These are phyloP conservation scores for Mucor sp. DNA, from an alignment of 371 early-diverging fungal species.

Conservation along the genomic window DNA sequence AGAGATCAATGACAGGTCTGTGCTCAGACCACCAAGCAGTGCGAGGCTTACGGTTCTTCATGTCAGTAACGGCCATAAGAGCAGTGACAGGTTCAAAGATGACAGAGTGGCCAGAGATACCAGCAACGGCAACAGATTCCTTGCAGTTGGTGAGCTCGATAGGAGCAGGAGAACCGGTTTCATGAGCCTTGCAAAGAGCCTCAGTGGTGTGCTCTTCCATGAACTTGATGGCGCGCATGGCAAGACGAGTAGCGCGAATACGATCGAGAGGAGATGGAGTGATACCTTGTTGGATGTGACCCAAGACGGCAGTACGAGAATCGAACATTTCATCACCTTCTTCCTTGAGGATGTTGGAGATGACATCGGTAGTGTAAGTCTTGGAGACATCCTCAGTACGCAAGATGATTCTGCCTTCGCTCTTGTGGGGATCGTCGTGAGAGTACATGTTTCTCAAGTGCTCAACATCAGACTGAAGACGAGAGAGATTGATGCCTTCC, in stretches of 20 bases:
- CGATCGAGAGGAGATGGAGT: slow-evolving; percentile 97
- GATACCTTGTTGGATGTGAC: slow-evolving; percentile 98
- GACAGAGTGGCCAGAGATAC: slow-evolving; percentile 79
- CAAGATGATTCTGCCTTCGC: slow-evolving; percentile 83
- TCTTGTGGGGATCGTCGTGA: slow-evolving; percentile 68
- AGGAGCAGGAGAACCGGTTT: slow-evolving; percentile 38
- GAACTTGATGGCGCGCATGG: slow-evolving; percentile 70
- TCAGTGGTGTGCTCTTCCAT: slow-evolving; percentile 48
- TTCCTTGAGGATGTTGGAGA: slow-evolving; percentile 87
- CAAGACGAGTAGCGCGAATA: slow-evolving; percentile 87
- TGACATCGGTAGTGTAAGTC: slow-evolving; percentile 91
- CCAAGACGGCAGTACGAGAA: slow-evolving; percentile 91
- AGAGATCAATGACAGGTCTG: slow-evolving; percentile 45
- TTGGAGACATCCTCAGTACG: slow-evolving; percentile 83
- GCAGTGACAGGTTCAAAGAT: slow-evolving; percentile 73
- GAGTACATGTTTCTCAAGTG: slow-evolving; percentile 78
- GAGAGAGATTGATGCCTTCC: slow-evolving; percentile 81
- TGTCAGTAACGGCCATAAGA: slow-evolving; percentile 72
- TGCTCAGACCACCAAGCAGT: slow-evolving; percentile 83
- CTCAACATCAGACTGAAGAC: slow-evolving; percentile 82
- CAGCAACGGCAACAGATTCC: slow-evolving; percentile 79
- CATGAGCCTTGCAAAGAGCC: slow-evolving; percentile 36
- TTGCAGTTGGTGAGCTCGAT: slow-evolving; percentile 62
- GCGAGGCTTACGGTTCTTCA: slow-evolving; percentile 74
- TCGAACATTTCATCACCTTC: slow-evolving; percentile 95